Percentiles rank a stretch among this genome's conserved stretches.
phyloP scores from a whole-genome alignment of 2,329 filamentous ascomycete genomes.

The Ceratocystis papillata region DNA sequence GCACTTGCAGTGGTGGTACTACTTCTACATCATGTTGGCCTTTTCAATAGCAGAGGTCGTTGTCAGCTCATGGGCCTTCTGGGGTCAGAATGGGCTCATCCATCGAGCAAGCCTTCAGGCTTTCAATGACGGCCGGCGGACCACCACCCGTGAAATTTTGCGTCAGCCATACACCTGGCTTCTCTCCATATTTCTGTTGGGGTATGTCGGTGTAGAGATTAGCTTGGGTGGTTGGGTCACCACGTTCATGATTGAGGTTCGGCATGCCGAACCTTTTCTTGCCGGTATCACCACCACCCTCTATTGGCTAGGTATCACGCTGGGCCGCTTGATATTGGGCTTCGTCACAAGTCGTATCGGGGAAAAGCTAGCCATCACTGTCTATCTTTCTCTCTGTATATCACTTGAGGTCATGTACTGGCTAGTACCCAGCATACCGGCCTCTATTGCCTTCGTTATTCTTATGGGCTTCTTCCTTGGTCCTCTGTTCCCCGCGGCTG shows the following conservation, averaged over 20 bases:
- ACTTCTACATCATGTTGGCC: slow-evolving; percentile 64
- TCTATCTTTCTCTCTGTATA: slow-evolving; percentile 55
- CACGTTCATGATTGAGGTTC: slow-evolving; percentile 73
- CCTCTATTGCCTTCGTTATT: slow-evolving; percentile 59
- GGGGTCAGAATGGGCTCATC: slow-evolving; percentile 46
- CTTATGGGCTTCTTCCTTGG: slow-evolving; percentile 71
- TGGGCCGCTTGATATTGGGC: slow-evolving; percentile 60
- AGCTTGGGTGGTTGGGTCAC: slow-evolving; percentile 68
- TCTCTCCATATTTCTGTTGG: slow-evolving; percentile 61
- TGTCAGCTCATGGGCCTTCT: slow-evolving; percentile 48
- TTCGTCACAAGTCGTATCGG: slow-evolving; percentile 66
- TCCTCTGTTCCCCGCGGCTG: slow-evolving; percentile 63
- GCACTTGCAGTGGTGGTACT: slow-evolving; percentile 55
- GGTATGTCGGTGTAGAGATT: slow-evolving; percentile 70
- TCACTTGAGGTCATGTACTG: slow-evolving; percentile 64
- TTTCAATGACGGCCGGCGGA: slow-evolving; percentile 33
- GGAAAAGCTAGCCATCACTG: slow-evolving; percentile 53
- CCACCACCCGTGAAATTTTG: slow-evolving; percentile 39
- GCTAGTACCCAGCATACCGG: slow-evolving; percentile 67
- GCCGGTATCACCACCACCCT: slow-evolving; percentile 67
- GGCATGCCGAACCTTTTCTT: slow-evolving; percentile 56
- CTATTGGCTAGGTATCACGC: slow-evolving; percentile 74
- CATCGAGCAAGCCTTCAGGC: slow-evolving; percentile 39
- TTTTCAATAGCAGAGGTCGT: slow-evolving; percentile 46
- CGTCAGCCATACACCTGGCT: slow-evolving; percentile 54